Evolutionary conservation across 345 rosid species (phyloP).

Genomic region (Trapa bicornis): DNA sequence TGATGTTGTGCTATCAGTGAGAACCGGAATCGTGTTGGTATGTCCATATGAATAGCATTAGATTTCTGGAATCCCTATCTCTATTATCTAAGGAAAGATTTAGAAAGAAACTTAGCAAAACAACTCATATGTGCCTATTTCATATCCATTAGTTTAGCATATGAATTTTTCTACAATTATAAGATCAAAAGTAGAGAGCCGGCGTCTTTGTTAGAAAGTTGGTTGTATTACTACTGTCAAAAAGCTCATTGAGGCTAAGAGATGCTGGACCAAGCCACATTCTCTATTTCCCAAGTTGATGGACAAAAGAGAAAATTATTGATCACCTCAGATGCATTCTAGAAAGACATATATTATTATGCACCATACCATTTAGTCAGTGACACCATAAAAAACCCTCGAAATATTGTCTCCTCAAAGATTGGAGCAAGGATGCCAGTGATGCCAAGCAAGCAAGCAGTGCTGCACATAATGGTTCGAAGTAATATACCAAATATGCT

Average conservation of each 20-base stretch:
- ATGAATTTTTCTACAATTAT: not conserved
- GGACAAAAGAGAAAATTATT: not conserved
- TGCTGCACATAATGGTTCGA: constrained; percentile 24
- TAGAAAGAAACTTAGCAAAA: not conserved
- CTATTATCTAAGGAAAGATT: not conserved
- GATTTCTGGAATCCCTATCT: too few species aligned
- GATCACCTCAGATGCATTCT: not conserved
- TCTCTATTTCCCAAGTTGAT: not conserved
- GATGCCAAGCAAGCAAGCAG: constrained; percentile 75
- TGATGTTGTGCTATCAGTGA: not conserved
- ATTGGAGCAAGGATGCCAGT: constrained; percentile 89
- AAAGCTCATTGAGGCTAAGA: not conserved
- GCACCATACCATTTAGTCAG: constrained; percentile 70
- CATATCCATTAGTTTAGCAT: not conserved
- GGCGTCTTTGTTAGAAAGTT: too few species aligned
- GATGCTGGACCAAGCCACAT: not conserved
- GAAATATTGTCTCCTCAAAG: constrained; percentile 88
- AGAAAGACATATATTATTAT: not conserved
- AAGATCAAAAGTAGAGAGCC: not conserved
- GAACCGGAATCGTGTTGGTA: not conserved
- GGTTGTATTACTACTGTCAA: not conserved
- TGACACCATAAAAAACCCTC: constrained; percentile 90
- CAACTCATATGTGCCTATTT: not conserved
- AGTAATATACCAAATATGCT: not conserved
- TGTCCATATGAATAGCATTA: too few species aligned